Base-by-base conservation (phyloP, 495 filamentous ascomycete species). In the Penicillium daleae region DNA sequence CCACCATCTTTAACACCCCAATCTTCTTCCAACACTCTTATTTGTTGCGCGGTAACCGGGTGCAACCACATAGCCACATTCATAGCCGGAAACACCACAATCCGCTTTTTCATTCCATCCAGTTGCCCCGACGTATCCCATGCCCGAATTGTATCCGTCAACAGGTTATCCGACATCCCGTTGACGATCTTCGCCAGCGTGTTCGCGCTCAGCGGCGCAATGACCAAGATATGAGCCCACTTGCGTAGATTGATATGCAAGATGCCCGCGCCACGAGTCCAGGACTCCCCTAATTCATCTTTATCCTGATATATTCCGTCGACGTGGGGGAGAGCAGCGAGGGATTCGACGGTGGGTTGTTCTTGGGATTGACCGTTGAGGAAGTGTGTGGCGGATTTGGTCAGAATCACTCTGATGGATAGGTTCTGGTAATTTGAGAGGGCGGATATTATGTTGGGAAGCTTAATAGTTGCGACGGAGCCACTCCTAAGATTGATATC, bases 11-110 rank as follows among this genome's bases (percentile, higher is more conserved):
- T 70, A 58, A 86, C 59, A 0, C 83, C 87, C 90, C 91, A 93
- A 56, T 92, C 89, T n/a, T 89, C 85, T 59, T 85, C 77, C 37
- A 97, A 75, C 0, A 89, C 74, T n/a, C 71, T 66, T 10, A 97
- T 71, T 56, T 96, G 90, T 63, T 86, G 84, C 50, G 70, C 77
- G 0, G 92, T 97, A 40, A 97, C 75, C 19, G 93, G 93, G 75
- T 97, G 90, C 55, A 79, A 78, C 89, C 89, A 97, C 94, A 96
- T 96, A 3, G 86, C 87, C n/a, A 87, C 91, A 77, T 96, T 94
- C 91, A 96, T 93, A 15, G 88, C 85, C 44, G 87, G 90, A 0
- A 75, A 76, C 22, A 75, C 72, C 42, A 80, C 69, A 22, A 83
- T 75, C 9, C 40, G 37, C 37, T 72, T 74, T 44, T 73, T 66